Conservation (phyloP, 768 basidiomycete species). For the Hydnomerulius pinastri region DNA sequence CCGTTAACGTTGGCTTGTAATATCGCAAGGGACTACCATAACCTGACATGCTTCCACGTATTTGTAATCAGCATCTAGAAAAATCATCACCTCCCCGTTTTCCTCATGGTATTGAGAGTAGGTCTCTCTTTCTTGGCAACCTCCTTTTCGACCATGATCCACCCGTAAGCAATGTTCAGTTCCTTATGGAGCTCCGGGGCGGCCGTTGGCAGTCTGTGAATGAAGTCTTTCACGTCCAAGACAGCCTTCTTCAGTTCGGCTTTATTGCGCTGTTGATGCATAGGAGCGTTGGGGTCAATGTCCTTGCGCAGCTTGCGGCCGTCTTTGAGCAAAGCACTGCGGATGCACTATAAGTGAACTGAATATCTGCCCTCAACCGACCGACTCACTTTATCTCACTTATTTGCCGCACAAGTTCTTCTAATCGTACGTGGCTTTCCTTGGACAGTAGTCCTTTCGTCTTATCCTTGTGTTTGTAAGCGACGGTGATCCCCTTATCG, state of each 20-base stretch:
- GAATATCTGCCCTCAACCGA: neutral
- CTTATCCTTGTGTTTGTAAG: conserved; percentile 30
- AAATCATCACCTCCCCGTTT: too few relatives aligned
- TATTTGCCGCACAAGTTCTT: conserved; percentile 31
- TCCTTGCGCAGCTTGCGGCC: conserved; percentile 28
- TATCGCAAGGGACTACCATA: too few relatives aligned
- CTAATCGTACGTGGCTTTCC: conserved; percentile 37
- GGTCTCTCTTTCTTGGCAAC: conserved; percentile 18
- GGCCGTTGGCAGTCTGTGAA: conserved; percentile 24
- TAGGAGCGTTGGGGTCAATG: conserved; percentile 31
- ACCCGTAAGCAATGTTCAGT: conserved; percentile 33
- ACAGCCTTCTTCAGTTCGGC: conserved; percentile 28
- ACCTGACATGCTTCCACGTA: too few relatives aligned
- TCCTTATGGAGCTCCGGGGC: conserved; percentile 24
- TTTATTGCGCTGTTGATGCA: conserved; percentile 29
- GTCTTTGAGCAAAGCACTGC: conserved; percentile 30
- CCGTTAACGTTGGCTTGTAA: too few relatives aligned
- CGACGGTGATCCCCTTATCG: conserved; percentile 30
- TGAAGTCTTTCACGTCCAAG: conserved; percentile 27
- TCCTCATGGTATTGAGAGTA: conserved; percentile 20
- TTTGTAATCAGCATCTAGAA: too few relatives aligned
- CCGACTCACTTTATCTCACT: conserved; percentile 37
- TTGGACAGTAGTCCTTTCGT: conserved; percentile 31
- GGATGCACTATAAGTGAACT: neutral
- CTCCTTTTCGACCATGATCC: conserved; percentile 30